Evolutionary conservation across 148 eudicot species (phyloP), one percentile per base, ranked within the genome.

Genomic region (Amaranthus cruentus): DNA sequence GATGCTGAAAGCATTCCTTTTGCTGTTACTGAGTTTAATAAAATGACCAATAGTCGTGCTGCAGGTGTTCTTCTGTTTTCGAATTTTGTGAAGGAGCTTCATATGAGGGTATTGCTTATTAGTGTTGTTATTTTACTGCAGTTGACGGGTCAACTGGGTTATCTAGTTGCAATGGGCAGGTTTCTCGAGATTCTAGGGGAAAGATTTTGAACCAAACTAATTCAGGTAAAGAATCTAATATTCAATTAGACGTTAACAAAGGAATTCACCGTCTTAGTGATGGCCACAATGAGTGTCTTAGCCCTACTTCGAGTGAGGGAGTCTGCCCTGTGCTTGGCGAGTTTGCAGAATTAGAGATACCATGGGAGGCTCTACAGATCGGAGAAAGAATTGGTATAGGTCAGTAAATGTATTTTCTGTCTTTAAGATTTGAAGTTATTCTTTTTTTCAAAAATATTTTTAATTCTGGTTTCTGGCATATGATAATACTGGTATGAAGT

Each of bases 321-420:
- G 78, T 79, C 58, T 82, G 82, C 70, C 91, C 88, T 71, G 68
- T 85, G 79, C 85, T 93, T 58, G 91, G 87, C 79, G 91, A 87
- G 68, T 92, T 88, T 84, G 91, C 96, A 52, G 97, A 88, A 74
- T 91, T 94, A 89, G 97, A 95, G 80, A 91, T 95, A 77, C 89
- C 84, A 38, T 95, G 98, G 98, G 96, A 95, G 80, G 89, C 90
- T 84, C 97, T 95, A 64, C 90, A 86, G 79, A 83, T 91, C 66
- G 97, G 93, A 70, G 97, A 90, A 77, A 89, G 98, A 54, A 88
- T 95, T 83, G 98, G 97, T 18, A 90, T 95, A 82, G 98, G 98
- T 95, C 78, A 83, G 81, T 62, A n/a, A 62, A 73, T 60, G 42
- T 73, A 57, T 28, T 14, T 59, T 3, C 43, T 42, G 38, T 59